Percentiles rank a stretch among this genome's conserved stretches.
Conservation (phyloP, 495 filamentous ascomycete genomes). For the Penicillium psychrofluorescens region DNA sequence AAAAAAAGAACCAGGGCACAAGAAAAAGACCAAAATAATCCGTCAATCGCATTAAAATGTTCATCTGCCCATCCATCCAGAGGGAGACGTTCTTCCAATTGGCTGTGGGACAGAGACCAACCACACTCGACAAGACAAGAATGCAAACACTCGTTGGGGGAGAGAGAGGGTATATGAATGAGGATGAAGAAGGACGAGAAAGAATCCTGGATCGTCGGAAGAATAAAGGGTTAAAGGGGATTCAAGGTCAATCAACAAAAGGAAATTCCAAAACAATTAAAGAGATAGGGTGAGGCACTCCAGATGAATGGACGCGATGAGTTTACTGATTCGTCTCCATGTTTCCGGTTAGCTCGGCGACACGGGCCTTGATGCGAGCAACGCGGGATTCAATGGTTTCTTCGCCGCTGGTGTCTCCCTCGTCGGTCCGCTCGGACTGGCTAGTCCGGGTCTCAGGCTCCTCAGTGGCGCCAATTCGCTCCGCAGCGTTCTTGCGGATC, state of each 20-base stretch:
- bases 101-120: slow-evolving; percentile 1
- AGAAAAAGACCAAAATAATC: slow-evolving; percentile 7
- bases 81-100: neutral
- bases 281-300: too few relatives aligned
- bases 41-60: slow-evolving; percentile 15
- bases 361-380: slow-evolving; percentile 93
- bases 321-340: slow-evolving; percentile 47
- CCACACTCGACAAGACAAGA: slow-evolving; percentile 8
- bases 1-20: neutral
- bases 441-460: slow-evolving; percentile 38
- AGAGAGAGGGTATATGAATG: slow-evolving; percentile 7
- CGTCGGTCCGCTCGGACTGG: slow-evolving; percentile 54
- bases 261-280: too few relatives aligned
- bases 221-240: too few relatives aligned
- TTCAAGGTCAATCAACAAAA: too few relatives aligned
- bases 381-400: slow-evolving; percentile 96
- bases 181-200: slow-evolving; percentile 2
- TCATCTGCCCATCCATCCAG: slow-evolving; percentile 5
- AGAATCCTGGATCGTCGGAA: too few relatives aligned
- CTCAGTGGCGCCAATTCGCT: slow-evolving; percentile 55
- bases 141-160: slow-evolving; percentile 1
- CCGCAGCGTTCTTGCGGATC: slow-evolving; percentile 88
- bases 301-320: neutral
- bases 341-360: slow-evolving; percentile 86
- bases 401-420: slow-evolving; percentile 87